Evolutionary conservation across 495 filamentous ascomycete genomes (phyloP).

Genomic region (Daldinia childiae): DNA sequence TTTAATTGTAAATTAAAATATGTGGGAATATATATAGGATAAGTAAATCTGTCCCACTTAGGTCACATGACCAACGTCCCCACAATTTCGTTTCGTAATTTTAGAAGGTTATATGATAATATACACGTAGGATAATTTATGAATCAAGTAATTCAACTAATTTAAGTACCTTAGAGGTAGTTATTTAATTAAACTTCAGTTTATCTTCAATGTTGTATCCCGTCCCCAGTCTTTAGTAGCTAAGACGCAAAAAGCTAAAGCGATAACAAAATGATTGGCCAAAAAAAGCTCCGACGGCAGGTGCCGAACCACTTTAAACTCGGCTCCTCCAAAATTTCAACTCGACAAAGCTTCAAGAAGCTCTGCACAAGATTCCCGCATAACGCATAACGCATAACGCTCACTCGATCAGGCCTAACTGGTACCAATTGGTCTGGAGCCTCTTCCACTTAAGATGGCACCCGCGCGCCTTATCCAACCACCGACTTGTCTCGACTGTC

Average conservation of each 20-base stretch:
- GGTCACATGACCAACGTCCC: no score
- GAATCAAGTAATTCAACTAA: no score
- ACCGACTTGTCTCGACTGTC: conserved; percentile 44
- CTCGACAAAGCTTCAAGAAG: conserved; percentile 13
- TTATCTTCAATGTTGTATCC: not conserved
- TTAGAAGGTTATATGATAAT: no score
- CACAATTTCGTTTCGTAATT: no score
- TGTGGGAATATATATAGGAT: no score
- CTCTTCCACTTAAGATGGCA: conserved; percentile 31
- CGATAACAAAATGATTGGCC: conserved; percentile 14
- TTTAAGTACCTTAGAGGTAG: no score
- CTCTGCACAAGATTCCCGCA: not conserved
- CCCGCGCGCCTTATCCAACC: conserved; percentile 34
- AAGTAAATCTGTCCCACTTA: no score
- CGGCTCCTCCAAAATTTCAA: conserved; percentile 31
- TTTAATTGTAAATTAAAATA: no score
- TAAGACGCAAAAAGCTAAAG: not conserved
- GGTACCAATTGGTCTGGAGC: conserved; percentile 17
- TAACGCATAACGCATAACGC: not conserved
- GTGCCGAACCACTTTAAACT: conserved; percentile 26
- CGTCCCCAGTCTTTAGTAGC: not conserved
- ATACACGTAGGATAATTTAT: no score
- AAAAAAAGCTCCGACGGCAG: conserved; percentile 34
- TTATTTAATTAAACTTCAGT: not conserved
- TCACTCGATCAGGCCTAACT: not conserved